Conservation (phyloP, 805 yeast species). For the Clavispora vitiphila region DNA sequence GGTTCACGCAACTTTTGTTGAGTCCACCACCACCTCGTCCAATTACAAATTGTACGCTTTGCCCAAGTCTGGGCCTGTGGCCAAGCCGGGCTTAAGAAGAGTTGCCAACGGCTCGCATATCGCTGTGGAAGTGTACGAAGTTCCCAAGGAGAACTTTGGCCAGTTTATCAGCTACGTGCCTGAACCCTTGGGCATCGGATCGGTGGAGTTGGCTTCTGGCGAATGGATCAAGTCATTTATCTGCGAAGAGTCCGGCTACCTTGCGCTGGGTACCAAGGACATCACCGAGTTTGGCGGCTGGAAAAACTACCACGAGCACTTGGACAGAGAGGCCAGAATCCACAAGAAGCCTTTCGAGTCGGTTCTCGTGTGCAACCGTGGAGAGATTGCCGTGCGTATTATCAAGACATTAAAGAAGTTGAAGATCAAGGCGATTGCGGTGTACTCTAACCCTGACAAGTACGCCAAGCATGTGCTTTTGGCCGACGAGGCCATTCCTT, state of each 20-base stretch:
- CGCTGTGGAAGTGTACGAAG: slow-evolving; percentile 75
- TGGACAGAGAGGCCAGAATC: slow-evolving; percentile 22
- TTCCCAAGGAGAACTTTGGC: slow-evolving; percentile 77
- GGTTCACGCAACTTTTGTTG: slow-evolving; percentile 68
- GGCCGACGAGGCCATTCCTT: slow-evolving; percentile 78
- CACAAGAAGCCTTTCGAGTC: slow-evolving; percentile 60
- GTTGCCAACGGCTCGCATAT: slow-evolving; percentile 58
- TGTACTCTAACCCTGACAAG: slow-evolving; percentile 86
- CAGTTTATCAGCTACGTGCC: slow-evolving; percentile 85
- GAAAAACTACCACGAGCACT: slow-evolving; percentile 54
- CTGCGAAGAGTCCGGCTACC: slow-evolving; percentile 88
- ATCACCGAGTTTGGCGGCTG: slow-evolving; percentile 89
- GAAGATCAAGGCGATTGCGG: slow-evolving; percentile 75
- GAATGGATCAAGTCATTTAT: slow-evolving; percentile 88
- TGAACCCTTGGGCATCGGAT: slow-evolving; percentile 91
- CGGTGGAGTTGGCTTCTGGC: slow-evolving; percentile 78
- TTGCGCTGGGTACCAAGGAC: slow-evolving; percentile 64
- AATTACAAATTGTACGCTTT: slow-evolving; percentile 77
- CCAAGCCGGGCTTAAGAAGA: slow-evolving; percentile 87
- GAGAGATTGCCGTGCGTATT: slow-evolving; percentile 95
- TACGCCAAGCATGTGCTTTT: slow-evolving; percentile 79
- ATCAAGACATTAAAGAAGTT: slow-evolving; percentile 81
- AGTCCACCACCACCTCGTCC: slow-evolving; percentile 63
- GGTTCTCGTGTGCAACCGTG: slow-evolving; percentile 94
- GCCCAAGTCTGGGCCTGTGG: slow-evolving; percentile 73